Evolutionary conservation across 768 basidiomycete species (phyloP), one percentile per base, ranked within the genome.

Genomic region (Psilocybe tampanensis): DNA sequence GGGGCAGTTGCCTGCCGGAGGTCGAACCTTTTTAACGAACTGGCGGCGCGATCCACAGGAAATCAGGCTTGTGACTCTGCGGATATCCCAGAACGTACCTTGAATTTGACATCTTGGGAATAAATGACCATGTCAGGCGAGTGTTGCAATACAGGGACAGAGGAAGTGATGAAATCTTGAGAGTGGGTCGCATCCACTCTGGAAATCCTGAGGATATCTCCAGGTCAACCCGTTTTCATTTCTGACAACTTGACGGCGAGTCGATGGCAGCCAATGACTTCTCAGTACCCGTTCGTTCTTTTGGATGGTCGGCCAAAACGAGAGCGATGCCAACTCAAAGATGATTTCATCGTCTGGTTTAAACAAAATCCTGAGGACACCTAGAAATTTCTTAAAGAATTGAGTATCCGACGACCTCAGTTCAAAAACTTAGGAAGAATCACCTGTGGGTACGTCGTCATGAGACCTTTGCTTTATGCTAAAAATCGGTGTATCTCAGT

Each of bases 91-190:
- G 26, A 56, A 23, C 42, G 43, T 51, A 15, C 32, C 43, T 51
- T 51, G 50, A 23, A 26, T 34, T 51, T 51, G 55, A 51, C 55
- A 49, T 56, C 55, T 48, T 56, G 55, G 44, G 55, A 56, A 51
- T 34, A 18, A 15, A 23, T 24, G 8, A 17, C 43, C 42, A 18
- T 29, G 29, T 34, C 50, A 22, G 41, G 22, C 18, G 26, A 33
- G 41, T 32, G 44, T 51, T 45, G 44, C 21, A 56, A 44, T n/a
- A 9, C 47, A 48, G 43, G 55, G 49, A 33, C 41, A 39, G 23
- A 44, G 55, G 44, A 56, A 39, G 33, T 43, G 33, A 26, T 22
- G 45, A 56, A 44, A 21, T 13, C 9, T 29, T 9, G 29, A 5
- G 29, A 9, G 9, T 5, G 29, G 29, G 29, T 29, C 29, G 9